Evolutionary conservation across 768 basidiomycete species (phyloP).

Genomic region (Leccinum boreale): DNA sequence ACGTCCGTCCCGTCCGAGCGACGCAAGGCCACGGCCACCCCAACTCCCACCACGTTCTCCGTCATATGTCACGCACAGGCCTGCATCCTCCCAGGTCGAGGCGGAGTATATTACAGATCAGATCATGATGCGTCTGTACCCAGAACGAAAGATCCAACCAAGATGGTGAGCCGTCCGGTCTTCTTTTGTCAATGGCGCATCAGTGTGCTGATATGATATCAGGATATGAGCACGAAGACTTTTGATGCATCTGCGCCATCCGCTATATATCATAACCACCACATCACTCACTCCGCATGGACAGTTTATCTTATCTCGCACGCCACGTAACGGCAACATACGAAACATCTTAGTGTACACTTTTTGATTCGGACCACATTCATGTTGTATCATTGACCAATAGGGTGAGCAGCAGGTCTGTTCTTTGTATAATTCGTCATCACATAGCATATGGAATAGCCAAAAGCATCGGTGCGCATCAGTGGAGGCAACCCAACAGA

Average conservation of each 20-base stretch:
- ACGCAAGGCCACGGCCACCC: constrained; percentile 15
- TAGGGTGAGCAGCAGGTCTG: constrained; percentile 18
- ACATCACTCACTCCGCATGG: neutral
- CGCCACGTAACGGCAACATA: neutral
- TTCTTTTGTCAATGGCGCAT: neutral
- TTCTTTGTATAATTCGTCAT: neutral
- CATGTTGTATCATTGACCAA: constrained; percentile 10
- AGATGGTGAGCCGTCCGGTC: constrained; percentile 24
- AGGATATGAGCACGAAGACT: neutral
- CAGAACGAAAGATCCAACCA: constrained; percentile 31
- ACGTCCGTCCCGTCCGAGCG: constrained; percentile 15
- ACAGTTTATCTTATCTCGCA: constrained; percentile 9
- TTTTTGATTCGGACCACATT: constrained; percentile 11
- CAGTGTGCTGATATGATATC: neutral
- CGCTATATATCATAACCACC: constrained; percentile 5
- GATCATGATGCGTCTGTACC: constrained; percentile 34
- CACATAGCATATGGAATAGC: neutral
- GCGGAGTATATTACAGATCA: constrained; percentile 32
- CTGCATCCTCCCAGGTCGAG: constrained; percentile 28
- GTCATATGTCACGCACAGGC: constrained; percentile 11
- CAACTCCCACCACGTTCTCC: constrained; percentile 12
- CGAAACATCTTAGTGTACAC: constrained; percentile 19
- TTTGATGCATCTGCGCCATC: neutral
- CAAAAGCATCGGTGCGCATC: neutral
- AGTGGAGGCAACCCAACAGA: neutral